Conservation (phyloP, 345 rosid genomes). For the Murraya koenigii region DNA sequence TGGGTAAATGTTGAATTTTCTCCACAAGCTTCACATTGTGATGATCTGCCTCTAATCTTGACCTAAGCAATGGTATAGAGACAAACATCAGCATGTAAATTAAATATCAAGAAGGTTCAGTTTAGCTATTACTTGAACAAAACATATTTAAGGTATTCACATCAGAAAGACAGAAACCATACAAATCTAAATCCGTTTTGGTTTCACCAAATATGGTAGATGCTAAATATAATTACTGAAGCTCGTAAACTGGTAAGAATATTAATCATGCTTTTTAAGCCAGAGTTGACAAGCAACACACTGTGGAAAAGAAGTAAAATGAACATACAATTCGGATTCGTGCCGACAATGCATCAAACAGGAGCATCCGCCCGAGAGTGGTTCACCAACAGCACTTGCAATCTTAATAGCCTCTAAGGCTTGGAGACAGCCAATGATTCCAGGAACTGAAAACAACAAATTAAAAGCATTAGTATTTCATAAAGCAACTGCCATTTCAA, state of each 20-base stretch:
- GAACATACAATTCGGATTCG: slow-evolving; percentile 71
- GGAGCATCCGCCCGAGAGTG: slow-evolving; percentile 88
- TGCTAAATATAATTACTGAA: not conserved
- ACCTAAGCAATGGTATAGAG: slow-evolving; percentile 42
- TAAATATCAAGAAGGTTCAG: not conserved
- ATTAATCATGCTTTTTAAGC: not conserved
- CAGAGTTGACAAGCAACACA: slow-evolving; percentile 3
- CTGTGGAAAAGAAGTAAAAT: not conserved
- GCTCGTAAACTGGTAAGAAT: not conserved
- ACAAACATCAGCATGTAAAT: slow-evolving; percentile 1
- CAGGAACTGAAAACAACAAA: slow-evolving; percentile 62
- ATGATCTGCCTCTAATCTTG: slow-evolving; percentile 72
- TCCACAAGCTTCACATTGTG: slow-evolving; percentile 77
- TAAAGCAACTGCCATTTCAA: not conserved
- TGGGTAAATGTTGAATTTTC: slow-evolving; percentile 52
- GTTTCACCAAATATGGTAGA: not conserved
- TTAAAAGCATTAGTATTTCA: not conserved
- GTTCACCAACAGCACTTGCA: slow-evolving; percentile 78
- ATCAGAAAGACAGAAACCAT: not conserved
- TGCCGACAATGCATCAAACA: slow-evolving; percentile 85
- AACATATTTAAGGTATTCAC: not conserved
- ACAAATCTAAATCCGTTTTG: not conserved
- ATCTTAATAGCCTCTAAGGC: slow-evolving; percentile 95
- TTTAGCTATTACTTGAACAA: not conserved
- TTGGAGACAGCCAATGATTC: slow-evolving; percentile 92